Conservation (phyloP, 495 filamentous ascomycete genomes). For the Penicillium verhagenii region DNA sequence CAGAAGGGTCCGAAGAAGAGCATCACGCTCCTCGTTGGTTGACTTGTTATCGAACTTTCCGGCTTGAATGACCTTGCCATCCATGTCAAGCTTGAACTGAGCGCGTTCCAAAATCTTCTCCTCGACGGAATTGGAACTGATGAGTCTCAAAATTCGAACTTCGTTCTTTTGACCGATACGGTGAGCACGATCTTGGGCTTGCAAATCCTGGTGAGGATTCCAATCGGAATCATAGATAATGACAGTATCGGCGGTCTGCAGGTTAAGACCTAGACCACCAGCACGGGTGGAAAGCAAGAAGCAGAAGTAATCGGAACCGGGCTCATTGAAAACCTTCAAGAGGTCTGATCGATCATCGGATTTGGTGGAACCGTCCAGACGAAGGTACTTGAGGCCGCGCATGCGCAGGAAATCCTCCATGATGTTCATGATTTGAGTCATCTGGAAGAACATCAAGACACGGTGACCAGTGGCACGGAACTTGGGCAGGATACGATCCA, state of each 20-base stretch:
- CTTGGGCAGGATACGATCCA: slow-evolving; percentile 91
- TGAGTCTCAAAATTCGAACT: slow-evolving; percentile 91
- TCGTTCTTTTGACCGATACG: slow-evolving; percentile 99
- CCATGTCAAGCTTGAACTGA: slow-evolving; percentile 97
- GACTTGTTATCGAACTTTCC: slow-evolving; percentile 99
- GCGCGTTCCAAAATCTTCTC: slow-evolving; percentile 98
- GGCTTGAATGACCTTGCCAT: slow-evolving; percentile 98
- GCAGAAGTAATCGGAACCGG: slow-evolving; percentile 89
- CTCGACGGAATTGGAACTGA: slow-evolving; percentile 95
- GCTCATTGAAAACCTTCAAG: slow-evolving; percentile 83
- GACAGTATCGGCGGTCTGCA: slow-evolving; percentile 97
- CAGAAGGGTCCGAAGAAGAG: slow-evolving; percentile 85
- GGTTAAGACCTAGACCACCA: slow-evolving; percentile 92
- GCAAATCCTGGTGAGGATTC: slow-evolving; percentile 99
- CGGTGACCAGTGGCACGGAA: slow-evolving; percentile 86
- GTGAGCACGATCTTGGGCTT: slow-evolving; percentile 98
- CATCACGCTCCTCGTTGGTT: slow-evolving; percentile 96
- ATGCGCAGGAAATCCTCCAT: slow-evolving; percentile 98
- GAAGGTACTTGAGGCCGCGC: slow-evolving; percentile 77
- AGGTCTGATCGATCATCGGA: slow-evolving; percentile 95
- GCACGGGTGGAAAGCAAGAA: slow-evolving; percentile 98
- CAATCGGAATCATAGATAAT: slow-evolving; percentile 99
- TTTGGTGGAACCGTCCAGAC: slow-evolving; percentile 94
- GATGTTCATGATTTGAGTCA: slow-evolving; percentile 99
- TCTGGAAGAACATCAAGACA: slow-evolving; percentile 99